A percentile compares a stretch with the other conserved stretches of the same genome.
phyloP scores from a whole-genome alignment of 2,329 filamentous ascomycete species.

The Fonsecaea pugnacius region DNA sequence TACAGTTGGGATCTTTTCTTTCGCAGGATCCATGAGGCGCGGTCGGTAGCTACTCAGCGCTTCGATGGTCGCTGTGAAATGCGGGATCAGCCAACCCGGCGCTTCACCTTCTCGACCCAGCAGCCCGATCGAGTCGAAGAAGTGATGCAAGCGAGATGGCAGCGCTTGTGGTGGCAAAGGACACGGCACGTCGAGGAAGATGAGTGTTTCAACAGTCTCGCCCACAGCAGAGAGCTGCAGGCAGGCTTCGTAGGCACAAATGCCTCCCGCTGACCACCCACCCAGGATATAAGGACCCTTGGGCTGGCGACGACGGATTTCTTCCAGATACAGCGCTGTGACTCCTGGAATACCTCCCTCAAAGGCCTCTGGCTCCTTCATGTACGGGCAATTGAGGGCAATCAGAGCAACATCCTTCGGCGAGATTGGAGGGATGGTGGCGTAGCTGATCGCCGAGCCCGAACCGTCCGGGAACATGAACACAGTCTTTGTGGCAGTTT shows the following conservation, averaged over 20 bases:
- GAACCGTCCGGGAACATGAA: conserved; percentile 51
- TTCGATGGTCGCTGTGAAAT: conserved; percentile 24
- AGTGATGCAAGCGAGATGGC: conserved; percentile 4
- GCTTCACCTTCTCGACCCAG: conserved; percentile 3
- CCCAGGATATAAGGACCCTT: conserved; percentile 66
- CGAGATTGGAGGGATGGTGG: neutral
- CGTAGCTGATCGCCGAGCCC: conserved; percentile 50
- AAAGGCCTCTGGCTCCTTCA: conserved; percentile 46
- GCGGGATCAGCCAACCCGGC: conserved; percentile 20
- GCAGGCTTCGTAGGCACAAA: conserved; percentile 71
- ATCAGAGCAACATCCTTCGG: conserved; percentile 43
- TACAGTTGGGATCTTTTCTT: neutral
- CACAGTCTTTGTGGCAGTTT: conserved; percentile 43
- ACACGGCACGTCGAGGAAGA: conserved; percentile 70
- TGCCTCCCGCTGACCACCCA: conserved; percentile 78
- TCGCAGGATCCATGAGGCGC: conserved; percentile 6
- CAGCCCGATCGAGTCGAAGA: conserved; percentile 9
- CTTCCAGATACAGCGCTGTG: conserved; percentile 28
- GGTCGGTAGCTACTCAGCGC: conserved; percentile 23
- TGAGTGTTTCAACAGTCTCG: conserved; percentile 62
- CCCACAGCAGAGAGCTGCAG: conserved; percentile 63
- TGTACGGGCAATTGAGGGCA: conserved; percentile 37
- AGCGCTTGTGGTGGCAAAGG: conserved; percentile 49
- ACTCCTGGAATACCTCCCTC: conserved; percentile 47
- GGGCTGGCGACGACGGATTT: conserved; percentile 53